A percentile compares a stretch with the other conserved stretches of the same genome.
These are phyloP conservation scores for Astrothelium subdiscretum DNA, from an alignment of 495 filamentous ascomycete genomes.

Conservation along the genomic window DNA sequence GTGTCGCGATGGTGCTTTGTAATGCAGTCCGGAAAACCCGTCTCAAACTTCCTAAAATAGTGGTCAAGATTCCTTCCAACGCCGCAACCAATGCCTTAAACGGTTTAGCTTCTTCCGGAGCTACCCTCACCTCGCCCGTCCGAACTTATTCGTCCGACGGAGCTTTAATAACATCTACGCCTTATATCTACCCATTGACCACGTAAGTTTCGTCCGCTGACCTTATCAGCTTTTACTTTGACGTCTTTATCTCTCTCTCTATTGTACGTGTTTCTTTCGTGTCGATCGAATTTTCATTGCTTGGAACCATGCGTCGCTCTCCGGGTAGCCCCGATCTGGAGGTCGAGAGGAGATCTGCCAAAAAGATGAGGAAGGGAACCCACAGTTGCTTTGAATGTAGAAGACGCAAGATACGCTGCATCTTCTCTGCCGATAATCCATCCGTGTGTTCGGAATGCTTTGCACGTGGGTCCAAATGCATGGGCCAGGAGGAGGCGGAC, in stretches of 20 bases:
- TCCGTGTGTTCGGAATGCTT: slow-evolving; percentile 26
- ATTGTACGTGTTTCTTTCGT: too few species aligned
- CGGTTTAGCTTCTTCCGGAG: background rate
- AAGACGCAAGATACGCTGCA: slow-evolving; percentile 25
- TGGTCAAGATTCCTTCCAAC: too few species aligned
- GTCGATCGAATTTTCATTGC: too few species aligned
- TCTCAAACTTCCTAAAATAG: too few species aligned
- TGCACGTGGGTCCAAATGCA: slow-evolving; percentile 22
- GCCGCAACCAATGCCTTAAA: background rate
- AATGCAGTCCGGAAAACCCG: too few species aligned
- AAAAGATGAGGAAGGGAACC: slow-evolving; percentile 26
- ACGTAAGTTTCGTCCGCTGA: background rate
- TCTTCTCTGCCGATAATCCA: slow-evolving; percentile 21
- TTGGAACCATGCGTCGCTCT: background rate
- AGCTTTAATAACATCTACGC: background rate
- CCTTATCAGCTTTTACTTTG: background rate
- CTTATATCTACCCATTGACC: background rate
- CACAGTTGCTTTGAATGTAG: slow-evolving; percentile 29
- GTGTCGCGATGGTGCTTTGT: background rate
- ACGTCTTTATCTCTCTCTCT: background rate
- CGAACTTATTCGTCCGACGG: background rate
- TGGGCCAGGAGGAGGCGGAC: slow-evolving; percentile 24
- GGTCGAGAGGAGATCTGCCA: background rate
- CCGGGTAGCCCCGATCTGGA: background rate
- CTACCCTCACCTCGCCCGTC: background rate